Percentiles rank a stretch among this genome's conserved stretches.
Evolutionary conservation across 371 early-diverging fungal genomes (phyloP).

Genomic region (Lichtheimia corymbifera): DNA sequence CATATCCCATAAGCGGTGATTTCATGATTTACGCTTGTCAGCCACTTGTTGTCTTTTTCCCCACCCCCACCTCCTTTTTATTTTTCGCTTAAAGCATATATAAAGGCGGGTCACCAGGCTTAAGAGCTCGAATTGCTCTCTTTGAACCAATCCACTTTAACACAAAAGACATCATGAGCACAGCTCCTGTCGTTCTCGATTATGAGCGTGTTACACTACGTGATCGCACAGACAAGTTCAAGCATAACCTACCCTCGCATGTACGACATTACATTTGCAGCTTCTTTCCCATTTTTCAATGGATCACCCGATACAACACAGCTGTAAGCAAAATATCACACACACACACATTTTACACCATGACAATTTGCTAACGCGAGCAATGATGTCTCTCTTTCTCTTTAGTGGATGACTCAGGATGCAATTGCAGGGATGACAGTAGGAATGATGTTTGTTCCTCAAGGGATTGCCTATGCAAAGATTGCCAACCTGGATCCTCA

Average conservation of each 20-base stretch:
- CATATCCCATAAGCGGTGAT: too few relatives aligned
- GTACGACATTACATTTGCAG: constrained; percentile 10
- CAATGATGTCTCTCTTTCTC: background rate
- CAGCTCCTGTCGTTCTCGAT: constrained; percentile 10
- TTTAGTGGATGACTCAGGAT: constrained; percentile 79
- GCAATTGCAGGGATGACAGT: constrained; percentile 86
- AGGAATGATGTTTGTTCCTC: constrained; percentile 83
- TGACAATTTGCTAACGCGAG: too few relatives aligned
- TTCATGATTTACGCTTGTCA: too few relatives aligned
- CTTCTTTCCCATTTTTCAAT: constrained; percentile 23
- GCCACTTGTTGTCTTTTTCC: too few relatives aligned
- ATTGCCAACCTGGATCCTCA: constrained; percentile 72
- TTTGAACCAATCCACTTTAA: background rate
- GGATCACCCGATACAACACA: constrained; percentile 33
- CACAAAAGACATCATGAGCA: constrained; percentile 1
- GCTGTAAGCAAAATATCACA: constrained; percentile 18
- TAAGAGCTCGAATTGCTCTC: too few relatives aligned
- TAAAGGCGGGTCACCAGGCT: too few relatives aligned
- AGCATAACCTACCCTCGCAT: constrained; percentile 1
- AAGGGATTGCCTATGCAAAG: constrained; percentile 83
- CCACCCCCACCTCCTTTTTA: too few relatives aligned
- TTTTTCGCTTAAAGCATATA: too few relatives aligned
- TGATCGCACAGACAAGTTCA: constrained; percentile 4
- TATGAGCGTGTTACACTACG: constrained; percentile 11
- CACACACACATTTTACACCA: background rate